These are phyloP conservation scores for Hordeum pubiflorum DNA, from an alignment of 202 grass and related monocot species.

Conservation along the genomic window DNA sequence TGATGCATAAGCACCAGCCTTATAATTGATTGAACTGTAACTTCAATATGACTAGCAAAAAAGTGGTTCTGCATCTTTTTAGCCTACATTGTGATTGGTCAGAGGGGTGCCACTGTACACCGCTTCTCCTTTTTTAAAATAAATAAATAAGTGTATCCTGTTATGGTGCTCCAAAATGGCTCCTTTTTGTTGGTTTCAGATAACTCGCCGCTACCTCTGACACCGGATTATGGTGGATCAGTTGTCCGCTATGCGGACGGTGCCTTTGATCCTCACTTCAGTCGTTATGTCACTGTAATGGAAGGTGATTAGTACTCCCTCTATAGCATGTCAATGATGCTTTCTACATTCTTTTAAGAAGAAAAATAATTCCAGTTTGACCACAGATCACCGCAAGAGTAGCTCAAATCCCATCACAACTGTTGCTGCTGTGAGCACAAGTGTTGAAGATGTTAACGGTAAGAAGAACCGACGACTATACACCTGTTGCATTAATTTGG, in stretches of 20 bases:
- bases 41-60: not conserved
- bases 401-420: slow-evolving; percentile 58
- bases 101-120: not conserved
- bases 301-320: slow-evolving; percentile 55
- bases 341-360: not conserved
- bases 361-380: not conserved
- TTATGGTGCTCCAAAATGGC: not conserved
- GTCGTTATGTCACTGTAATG: slow-evolving; percentile 73
- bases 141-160: not conserved
- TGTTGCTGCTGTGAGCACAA: slow-evolving; percentile 46
- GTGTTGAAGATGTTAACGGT: slow-evolving; percentile 41
- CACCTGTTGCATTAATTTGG: not conserved
- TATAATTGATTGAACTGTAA: not conserved
- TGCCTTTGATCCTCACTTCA: slow-evolving; percentile 72
- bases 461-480: slow-evolving; percentile 13
- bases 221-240: slow-evolving; percentile 63
- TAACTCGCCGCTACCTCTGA: slow-evolving; percentile 49
- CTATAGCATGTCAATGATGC: not conserved
- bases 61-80: not conserved
- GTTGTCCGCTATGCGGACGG: slow-evolving; percentile 74
- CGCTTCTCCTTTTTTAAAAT: not conserved
- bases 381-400: slow-evolving; percentile 57
- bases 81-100: not conserved
- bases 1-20: no score
- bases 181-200: slow-evolving; percentile 37